Percentiles rank a stretch among this genome's conserved stretches.
Conservation (phyloP, 352 stramenopile species). For the Pythium guiyangense region DNA sequence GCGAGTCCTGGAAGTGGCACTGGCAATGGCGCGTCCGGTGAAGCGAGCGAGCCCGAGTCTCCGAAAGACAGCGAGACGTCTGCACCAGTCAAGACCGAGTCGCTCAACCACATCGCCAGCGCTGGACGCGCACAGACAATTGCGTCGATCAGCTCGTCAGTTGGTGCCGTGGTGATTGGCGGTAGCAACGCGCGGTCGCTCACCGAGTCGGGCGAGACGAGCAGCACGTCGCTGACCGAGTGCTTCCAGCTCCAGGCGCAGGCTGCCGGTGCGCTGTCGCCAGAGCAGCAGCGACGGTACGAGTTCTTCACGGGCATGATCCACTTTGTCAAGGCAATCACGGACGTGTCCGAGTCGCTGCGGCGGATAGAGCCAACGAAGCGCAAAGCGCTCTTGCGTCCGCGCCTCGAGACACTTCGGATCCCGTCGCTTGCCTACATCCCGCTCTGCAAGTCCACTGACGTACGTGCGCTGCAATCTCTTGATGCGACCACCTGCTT, state of each 20-base stretch:
- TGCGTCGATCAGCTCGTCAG: conserved; percentile 3
- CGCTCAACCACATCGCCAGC: neutral
- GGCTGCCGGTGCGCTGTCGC: conserved; percentile 2
- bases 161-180: neutral
- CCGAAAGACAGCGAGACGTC: conserved; percentile 15
- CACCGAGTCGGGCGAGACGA: conserved; percentile 6
- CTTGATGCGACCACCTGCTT: neutral
- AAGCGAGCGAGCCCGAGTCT: conserved; percentile 1
- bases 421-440: conserved; percentile 65
- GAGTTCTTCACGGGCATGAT: conserved; percentile 83
- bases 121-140: conserved; percentile 5
- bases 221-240: conserved; percentile 8
- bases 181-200: neutral
- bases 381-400: conserved; percentile 48
- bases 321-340: conserved; percentile 79
- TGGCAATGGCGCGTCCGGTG: too few species aligned
- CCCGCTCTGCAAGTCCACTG: conserved; percentile 77
- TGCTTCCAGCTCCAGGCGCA: conserved; percentile 14
- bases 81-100: conserved; percentile 4
- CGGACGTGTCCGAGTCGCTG: conserved; percentile 69
- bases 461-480: conserved; percentile 26
- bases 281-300: conserved; percentile 46
- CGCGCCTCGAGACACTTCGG: conserved; percentile 42
- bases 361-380: conserved; percentile 61
- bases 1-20: conserved; percentile 4